These are phyloP conservation scores for Chaetoceros tenuissimus DNA, from an alignment of 108 stramenopile species.

Conservation along the genomic window DNA sequence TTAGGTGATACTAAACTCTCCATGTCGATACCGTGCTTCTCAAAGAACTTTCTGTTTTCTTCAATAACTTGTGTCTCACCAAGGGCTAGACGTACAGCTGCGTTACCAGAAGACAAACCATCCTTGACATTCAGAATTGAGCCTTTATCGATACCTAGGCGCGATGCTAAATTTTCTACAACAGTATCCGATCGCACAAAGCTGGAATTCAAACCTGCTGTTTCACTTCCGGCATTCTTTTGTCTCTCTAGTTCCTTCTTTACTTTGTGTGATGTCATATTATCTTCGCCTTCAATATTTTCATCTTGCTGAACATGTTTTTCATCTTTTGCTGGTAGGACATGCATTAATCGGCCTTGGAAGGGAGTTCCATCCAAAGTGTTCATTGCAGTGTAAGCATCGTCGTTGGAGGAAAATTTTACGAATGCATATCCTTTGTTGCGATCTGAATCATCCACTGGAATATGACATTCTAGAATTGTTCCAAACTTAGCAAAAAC, in stretches of 20 bases:
- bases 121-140: conserved; percentile 90
- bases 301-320: conserved; percentile 12
- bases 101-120: conserved; percentile 71
- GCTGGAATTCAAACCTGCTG: conserved; percentile 88
- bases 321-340: conserved; percentile 67
- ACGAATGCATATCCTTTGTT: conserved; percentile 96
- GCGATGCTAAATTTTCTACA: conserved; percentile 85
- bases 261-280: conserved; percentile 77
- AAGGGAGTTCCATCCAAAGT: conserved; percentile 68
- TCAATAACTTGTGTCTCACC: conserved; percentile 92
- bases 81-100: conserved; percentile 91
- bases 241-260: conserved; percentile 79
- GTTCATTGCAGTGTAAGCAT: conserved; percentile 50
- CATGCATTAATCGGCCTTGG: conserved; percentile 83
- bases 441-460: conserved; percentile 81
- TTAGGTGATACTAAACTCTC: conserved; percentile 62
- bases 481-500: conserved; percentile 64
- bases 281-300: conserved; percentile 5
- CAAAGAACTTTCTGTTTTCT: conserved; percentile 89
- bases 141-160: conserved; percentile 80
- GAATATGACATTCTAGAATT: conserved; percentile 84
- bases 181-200: conserved; percentile 94
- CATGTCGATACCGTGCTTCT: conserved; percentile 84
- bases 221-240: conserved; percentile 52
- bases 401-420: conserved; percentile 44